Conservation (phyloP, 441 rosid species). For the Aleurites moluccanus region DNA sequence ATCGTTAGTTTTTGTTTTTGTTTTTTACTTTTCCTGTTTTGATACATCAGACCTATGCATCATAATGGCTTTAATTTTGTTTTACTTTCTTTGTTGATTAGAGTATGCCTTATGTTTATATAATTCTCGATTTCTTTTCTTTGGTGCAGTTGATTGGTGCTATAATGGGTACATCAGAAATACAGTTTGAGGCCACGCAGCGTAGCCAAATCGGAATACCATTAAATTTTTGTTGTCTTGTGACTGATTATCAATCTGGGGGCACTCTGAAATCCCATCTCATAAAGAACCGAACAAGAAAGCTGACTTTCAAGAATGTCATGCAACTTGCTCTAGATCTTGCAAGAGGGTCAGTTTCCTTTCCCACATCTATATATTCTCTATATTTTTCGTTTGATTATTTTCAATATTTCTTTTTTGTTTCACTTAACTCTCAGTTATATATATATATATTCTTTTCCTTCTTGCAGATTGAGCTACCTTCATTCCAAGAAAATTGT, state of each 20-base stretch:
- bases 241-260: slow-evolving; percentile 61
- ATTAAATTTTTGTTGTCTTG: slow-evolving; percentile 64
- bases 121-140: not conserved
- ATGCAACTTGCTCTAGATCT: slow-evolving; percentile 73
- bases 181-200: not conserved
- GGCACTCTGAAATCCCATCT: slow-evolving; percentile 69
- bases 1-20: no score
- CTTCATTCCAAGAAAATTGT: slow-evolving; percentile 82
- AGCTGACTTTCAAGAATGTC: slow-evolving; percentile 69
- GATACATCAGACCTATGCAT: no score
- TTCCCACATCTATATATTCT: slow-evolving; percentile 6
- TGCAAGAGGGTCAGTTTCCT: slow-evolving; percentile 60
- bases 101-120: not conserved
- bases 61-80: not conserved
- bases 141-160: not conserved
- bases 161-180: not conserved
- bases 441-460: not conserved
- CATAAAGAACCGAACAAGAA: slow-evolving; percentile 68
- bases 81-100: not conserved
- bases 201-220: slow-evolving; percentile 49
- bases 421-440: not conserved
- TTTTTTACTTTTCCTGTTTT: no score
- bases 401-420: not conserved
- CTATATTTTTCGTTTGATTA: not conserved
- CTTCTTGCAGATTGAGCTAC: slow-evolving; percentile 61